A percentile compares a stretch with the other conserved stretches of the same genome.
phyloP scores from a whole-genome alignment of 2,329 filamentous ascomycete genomes.

The Paecilomyces dactylethromorphus region DNA sequence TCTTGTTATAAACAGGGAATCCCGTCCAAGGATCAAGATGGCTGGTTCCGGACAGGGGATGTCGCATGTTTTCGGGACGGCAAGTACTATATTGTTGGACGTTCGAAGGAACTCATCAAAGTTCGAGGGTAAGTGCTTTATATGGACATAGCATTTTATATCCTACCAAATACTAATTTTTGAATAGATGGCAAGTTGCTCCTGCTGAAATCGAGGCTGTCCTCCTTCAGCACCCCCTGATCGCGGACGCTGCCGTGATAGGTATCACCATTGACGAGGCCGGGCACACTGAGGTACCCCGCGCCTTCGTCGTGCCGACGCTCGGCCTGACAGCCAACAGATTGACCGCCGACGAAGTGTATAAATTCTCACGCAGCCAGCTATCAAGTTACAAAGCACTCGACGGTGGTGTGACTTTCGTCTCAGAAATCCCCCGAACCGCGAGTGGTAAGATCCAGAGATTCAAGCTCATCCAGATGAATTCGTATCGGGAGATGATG shows the following conservation, averaged over 20 bases:
- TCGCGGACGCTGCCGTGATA: conserved; percentile 41
- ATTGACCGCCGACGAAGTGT: conserved; percentile 36
- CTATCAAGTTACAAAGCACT: conserved; percentile 45
- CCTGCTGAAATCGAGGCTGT: conserved; percentile 44
- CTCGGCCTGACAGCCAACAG: conserved; percentile 12
- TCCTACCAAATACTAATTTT: neutral
- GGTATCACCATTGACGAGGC: conserved; percentile 30
- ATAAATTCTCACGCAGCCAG: conserved; percentile 31
- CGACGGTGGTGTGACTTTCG: conserved; percentile 42
- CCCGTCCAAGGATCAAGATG: conserved; percentile 28
- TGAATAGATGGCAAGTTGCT: conserved; percentile 39
- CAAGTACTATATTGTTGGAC: conserved; percentile 33
- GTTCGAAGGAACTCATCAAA: conserved; percentile 42
- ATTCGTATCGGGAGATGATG: conserved; percentile 31
- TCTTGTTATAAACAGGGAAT: conserved; percentile 30
- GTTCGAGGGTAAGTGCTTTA: conserved; percentile 31
- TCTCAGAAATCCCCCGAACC: conserved; percentile 44
- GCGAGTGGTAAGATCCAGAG: conserved; percentile 46
- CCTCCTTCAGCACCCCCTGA: conserved; percentile 37
- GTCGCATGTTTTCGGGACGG: conserved; percentile 30
- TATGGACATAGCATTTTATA: neutral
- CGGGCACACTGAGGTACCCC: conserved; percentile 31
- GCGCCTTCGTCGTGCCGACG: conserved; percentile 40
- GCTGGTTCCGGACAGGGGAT: conserved; percentile 41
- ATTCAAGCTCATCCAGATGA: conserved; percentile 34